These are phyloP conservation scores for Aethionema arabicum DNA, from an alignment of 345 rosid species.

Conservation along the genomic window DNA sequence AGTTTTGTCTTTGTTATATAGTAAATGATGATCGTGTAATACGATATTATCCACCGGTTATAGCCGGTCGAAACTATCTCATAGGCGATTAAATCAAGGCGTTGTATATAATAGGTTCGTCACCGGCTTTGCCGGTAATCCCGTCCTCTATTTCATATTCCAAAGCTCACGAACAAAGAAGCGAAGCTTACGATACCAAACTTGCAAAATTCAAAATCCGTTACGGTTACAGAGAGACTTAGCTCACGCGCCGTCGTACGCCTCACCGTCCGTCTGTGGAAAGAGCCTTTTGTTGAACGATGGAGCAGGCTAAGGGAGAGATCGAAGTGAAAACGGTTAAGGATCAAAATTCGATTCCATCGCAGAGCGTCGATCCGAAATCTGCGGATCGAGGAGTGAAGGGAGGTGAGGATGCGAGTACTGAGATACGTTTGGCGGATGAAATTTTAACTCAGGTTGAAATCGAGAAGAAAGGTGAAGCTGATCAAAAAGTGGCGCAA, in stretches of 20 bases:
- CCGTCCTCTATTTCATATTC: conserved; percentile 9
- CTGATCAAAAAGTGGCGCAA: conserved; percentile 22
- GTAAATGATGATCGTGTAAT: not conserved
- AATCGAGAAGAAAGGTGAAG: conserved; percentile 30
- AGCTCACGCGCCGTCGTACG: conserved; percentile 28
- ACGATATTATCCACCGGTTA: conserved; percentile 10
- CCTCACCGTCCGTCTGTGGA: conserved; percentile 4
- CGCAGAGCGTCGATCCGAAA: conserved; percentile 32
- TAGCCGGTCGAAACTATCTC: conserved; percentile 28
- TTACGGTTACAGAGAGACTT: conserved; percentile 8
- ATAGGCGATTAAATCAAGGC: conserved; percentile 8
- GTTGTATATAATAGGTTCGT: conserved; percentile 27
- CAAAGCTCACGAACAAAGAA: not conserved
- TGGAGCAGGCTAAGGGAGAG: conserved; percentile 51
- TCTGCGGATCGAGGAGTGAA: conserved; percentile 32
- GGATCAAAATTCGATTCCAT: conserved; percentile 31
- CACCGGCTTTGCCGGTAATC: conserved; percentile 38
- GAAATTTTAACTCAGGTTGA: conserved; percentile 29
- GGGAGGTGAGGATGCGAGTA: conserved; percentile 35
- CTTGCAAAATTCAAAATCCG: conserved; percentile 28
- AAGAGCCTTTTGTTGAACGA: conserved; percentile 18
- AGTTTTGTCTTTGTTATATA: not conserved
- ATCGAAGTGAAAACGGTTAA: conserved; percentile 51
- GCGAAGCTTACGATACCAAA: conserved; percentile 28
- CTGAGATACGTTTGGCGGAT: conserved; percentile 38